Evolutionary conservation across 2,329 filamentous ascomycete species (phyloP).

Genomic region (Magnaporthales sp.): DNA sequence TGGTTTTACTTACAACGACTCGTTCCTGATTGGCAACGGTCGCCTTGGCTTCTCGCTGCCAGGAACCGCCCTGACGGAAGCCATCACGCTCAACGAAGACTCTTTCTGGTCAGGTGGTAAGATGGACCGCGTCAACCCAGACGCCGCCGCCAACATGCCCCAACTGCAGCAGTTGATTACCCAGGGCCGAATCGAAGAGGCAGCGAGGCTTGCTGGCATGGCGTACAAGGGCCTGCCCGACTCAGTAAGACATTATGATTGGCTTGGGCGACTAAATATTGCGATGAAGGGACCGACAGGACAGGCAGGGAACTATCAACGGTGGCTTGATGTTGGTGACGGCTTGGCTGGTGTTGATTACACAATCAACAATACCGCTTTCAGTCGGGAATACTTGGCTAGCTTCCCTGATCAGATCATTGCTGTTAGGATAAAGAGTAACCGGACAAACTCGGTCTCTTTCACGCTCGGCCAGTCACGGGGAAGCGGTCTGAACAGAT

Average conservation of each 20-base stretch:
- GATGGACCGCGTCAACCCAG: slow-evolving; percentile 24
- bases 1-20: slow-evolving; percentile 17
- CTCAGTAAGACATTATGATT: slow-evolving; percentile 27
- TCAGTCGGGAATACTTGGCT: slow-evolving; percentile 23
- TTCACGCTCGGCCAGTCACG: slow-evolving; percentile 4
- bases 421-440: slow-evolving; percentile 15
- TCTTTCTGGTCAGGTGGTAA: slow-evolving; percentile 29
- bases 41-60: slow-evolving; percentile 25
- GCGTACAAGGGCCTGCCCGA: slow-evolving; percentile 26
- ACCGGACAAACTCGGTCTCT: not conserved
- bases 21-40: slow-evolving; percentile 34
- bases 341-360: slow-evolving; percentile 24
- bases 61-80: slow-evolving; percentile 26
- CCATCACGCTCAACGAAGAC: slow-evolving; percentile 30
- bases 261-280: not conserved
- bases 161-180: slow-evolving; percentile 23
- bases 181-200: slow-evolving; percentile 23
- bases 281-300: not conserved
- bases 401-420: slow-evolving; percentile 25
- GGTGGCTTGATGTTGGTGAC: slow-evolving; percentile 23
- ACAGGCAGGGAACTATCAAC: slow-evolving; percentile 16
- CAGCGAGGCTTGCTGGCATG: slow-evolving; percentile 21
- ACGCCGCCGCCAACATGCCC: slow-evolving; percentile 20
- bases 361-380: slow-evolving; percentile 16
- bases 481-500: slow-evolving; percentile 1